Percentiles rank a stretch among this genome's conserved stretches.
phyloP scores from a whole-genome alignment of 257 asterid species.

The Forsythia suspensa region DNA sequence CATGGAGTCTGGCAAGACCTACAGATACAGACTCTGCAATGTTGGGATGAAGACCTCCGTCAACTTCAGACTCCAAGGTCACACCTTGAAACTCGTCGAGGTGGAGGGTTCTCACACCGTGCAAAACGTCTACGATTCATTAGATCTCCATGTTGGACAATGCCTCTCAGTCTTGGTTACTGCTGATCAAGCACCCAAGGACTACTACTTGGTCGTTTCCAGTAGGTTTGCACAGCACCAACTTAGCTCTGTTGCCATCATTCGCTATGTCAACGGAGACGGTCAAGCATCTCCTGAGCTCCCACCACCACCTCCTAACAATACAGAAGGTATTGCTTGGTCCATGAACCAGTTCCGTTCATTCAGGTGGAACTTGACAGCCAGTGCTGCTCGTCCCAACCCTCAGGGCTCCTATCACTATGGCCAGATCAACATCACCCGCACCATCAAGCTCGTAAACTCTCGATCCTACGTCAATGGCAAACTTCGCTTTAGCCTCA shows the following conservation, averaged over 20 bases:
- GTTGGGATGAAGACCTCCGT: constrained; percentile 22
- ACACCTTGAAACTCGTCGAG: constrained; percentile 23
- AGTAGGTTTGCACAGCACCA: constrained; percentile 18
- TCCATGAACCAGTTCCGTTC: constrained; percentile 24
- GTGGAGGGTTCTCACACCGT: constrained; percentile 31
- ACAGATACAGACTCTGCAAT: constrained; percentile 25
- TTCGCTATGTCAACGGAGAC: constrained; percentile 9
- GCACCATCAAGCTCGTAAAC: constrained; percentile 23
- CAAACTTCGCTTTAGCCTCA: constrained; percentile 19
- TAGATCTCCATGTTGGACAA: constrained; percentile 28
- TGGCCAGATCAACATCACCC: constrained; percentile 26
- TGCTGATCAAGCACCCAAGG: constrained; percentile 13
- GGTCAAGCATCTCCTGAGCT: constrained; percentile 16
- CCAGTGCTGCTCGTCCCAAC: constrained; percentile 33
- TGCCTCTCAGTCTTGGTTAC: constrained; percentile 25
- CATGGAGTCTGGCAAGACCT: constrained; percentile 24
- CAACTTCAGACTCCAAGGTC: constrained; percentile 25
- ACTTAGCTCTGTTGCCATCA: constrained; percentile 2
- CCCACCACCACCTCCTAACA: constrained; percentile 17
- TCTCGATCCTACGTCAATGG: background rate
- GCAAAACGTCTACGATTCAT: constrained; percentile 25
- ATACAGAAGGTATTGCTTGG: constrained; percentile 19
- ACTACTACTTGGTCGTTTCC: constrained; percentile 22
- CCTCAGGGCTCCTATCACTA: constrained; percentile 34
- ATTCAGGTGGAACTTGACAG: constrained; percentile 31